A percentile compares a stretch with the other conserved stretches of the same genome.
Conservation (phyloP, 176 grass and related monocot genomes). For the Triticum turgidum region DNA sequence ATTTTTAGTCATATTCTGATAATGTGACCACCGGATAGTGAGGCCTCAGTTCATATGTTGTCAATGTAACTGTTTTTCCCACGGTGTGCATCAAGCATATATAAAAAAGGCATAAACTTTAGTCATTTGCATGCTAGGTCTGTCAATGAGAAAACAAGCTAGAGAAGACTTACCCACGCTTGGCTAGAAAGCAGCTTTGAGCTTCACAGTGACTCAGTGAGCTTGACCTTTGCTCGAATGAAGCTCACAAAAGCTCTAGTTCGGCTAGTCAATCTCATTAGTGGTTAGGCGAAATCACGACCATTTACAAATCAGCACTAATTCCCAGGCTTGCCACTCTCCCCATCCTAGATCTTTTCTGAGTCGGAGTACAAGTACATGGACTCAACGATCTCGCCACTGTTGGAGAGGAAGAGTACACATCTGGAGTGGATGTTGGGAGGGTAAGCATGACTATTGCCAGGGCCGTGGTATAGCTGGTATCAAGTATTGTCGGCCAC, state of each 20-base stretch:
- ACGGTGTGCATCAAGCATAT: background rate
- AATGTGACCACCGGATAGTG: background rate
- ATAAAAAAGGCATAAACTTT: background rate
- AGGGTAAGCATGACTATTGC: background rate
- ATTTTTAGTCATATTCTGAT: background rate
- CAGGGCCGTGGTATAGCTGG: background rate
- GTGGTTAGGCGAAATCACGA: background rate
- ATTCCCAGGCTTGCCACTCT: background rate
- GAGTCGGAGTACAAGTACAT: background rate
- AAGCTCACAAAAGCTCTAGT: background rate
- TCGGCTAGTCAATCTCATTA: background rate
- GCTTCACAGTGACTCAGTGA: background rate
- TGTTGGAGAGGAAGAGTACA: background rate
- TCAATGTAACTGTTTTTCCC: conserved; percentile 4
- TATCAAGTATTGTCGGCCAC: background rate
- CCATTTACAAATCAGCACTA: background rate
- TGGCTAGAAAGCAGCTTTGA: background rate
- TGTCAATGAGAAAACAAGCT: background rate
- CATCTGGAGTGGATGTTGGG: too few species aligned
- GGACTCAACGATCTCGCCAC: background rate
- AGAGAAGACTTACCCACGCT: background rate
- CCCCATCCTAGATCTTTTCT: background rate
- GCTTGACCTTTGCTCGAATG: background rate
- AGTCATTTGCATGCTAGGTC: background rate
- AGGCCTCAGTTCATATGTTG: background rate